Base-by-base conservation (phyloP, 495 filamentous ascomycete genomes). In the Lasiosphaeriaceae sp. region DNA sequence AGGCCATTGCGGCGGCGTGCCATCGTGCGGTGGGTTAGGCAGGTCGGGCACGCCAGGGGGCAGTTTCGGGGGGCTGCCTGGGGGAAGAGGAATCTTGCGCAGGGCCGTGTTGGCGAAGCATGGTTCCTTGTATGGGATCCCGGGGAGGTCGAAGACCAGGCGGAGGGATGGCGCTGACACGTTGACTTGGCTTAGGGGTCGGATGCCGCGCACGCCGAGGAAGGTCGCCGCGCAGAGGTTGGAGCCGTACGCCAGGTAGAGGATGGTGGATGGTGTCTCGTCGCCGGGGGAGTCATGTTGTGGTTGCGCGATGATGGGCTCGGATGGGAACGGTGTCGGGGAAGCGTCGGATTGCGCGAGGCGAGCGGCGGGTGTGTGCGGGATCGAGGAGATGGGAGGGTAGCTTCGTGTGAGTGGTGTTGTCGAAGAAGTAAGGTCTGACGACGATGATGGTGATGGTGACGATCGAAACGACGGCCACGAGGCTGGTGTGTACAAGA, bases 241-340 rank as follows among this genome's bases (percentile, higher is more conserved):
- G 49, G 92, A 96, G 59, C 94, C 94, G 63, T 98, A 98, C 39
- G 94, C 94, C 11, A 98, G 83, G 74, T 97, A 98, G 46, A 96
- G 80, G 49, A 96, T 77, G 2, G 90, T 90, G 14, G 52, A 49
- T 16, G 23, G 17, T 51, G 56, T 47, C 51, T 19, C 56, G 44
- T 55, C 46, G n/a, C n/a, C n/a, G 11, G 47, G 50, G 51, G 45
- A 17, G 16, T 39, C 8, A 11, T 44, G 50, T 56, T 24, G 66
- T 58, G 34, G 54, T 43, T 43, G 39, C 14, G 2, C n/a, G 39
- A 43, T 54, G 46, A 70, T 52, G 14, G 67, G 63, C 14, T 64
- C 64, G 56, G 35, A 59, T 2, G 62, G 66, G 52, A 70, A 66
- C 1, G 63, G 61, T 1, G 29, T 56, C 1, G 67, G 67, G 1